Evolutionary conservation across 495 filamentous ascomycete genomes (phyloP).

Genomic region (Talaromyces liani): DNA sequence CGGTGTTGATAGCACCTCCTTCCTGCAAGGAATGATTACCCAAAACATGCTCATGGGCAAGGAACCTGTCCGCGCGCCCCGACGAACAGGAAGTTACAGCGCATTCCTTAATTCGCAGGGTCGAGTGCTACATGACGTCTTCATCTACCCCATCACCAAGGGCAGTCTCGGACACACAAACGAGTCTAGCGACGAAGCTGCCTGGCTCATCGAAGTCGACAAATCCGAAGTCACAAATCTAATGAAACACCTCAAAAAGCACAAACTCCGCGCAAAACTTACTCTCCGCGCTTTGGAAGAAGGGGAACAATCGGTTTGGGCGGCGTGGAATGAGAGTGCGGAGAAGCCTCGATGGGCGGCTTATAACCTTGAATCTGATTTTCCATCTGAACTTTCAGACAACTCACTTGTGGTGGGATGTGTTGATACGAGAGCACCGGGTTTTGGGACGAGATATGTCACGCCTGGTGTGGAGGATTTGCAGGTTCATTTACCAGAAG

Average conservation of each 20-base stretch:
- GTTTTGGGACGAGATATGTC: constrained; percentile 56
- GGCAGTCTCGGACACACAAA: constrained; percentile 10
- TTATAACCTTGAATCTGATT: constrained; percentile 34
- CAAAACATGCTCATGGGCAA: constrained; percentile 54
- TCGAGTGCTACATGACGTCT: constrained; percentile 78
- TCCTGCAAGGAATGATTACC: constrained; percentile 82
- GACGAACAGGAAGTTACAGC: constrained; percentile 53
- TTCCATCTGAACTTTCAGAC: constrained; percentile 16
- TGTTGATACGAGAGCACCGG: constrained; percentile 58
- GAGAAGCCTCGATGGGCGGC: constrained; percentile 34
- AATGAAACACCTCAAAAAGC: constrained; percentile 64
- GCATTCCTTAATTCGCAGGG: constrained; percentile 84
- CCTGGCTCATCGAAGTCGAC: constrained; percentile 80
- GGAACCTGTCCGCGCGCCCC: constrained; percentile 24
- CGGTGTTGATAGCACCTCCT: constrained; percentile 71
- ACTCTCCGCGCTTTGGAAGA: constrained; percentile 53
- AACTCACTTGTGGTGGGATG: constrained; percentile 32
- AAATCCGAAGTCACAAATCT: constrained; percentile 52
- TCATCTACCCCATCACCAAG: constrained; percentile 62
- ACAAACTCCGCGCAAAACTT: constrained; percentile 77
- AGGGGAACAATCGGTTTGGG: constrained; percentile 58
- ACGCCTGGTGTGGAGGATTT: constrained; percentile 33
- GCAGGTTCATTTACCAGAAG: constrained; percentile 29
- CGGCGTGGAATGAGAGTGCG: constrained; percentile 49
- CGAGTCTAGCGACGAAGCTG: constrained; percentile 28